Evolutionary conservation across 257 asterid species (phyloP), one percentile per base, ranked within the genome.

Genomic region (Pogostemon cablin): DNA sequence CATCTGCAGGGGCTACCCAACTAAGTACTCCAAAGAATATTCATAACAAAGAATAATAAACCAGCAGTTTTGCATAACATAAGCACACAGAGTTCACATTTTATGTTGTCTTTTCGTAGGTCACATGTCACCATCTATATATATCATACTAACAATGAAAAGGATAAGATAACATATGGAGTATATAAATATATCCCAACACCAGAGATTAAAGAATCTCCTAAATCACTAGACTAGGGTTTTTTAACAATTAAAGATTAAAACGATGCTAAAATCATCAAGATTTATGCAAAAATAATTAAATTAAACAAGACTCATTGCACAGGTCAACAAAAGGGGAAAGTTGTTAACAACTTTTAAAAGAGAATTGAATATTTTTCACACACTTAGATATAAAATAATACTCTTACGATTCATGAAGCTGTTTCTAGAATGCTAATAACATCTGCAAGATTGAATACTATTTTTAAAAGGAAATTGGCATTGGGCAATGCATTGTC

Each of bases 1-100:
- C 77, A 77, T 91, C 97, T 91, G 90, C 86, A 68, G 5, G 9
- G 37, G 9, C 15, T 57, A 60, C 58, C 37, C 25, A 20, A 20
- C 25, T 47, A 42, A 20, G 46, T 63, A 71, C 35, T 59, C 25
- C 25, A 20, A 20, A 20, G 25, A 20, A n/a, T n/a, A n/a, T n/a
- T n/a, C n/a, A n/a, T n/a, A n/a, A n/a, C n/a, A n/a, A n/a, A n/a
- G n/a, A n/a, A n/a, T n/a, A n/a, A n/a, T n/a, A n/a, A n/a, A n/a
- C n/a, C n/a, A n/a, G n/a, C n/a, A n/a, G n/a, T n/a, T n/a, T n/a
- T n/a, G n/a, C n/a, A n/a, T n/a, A n/a, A n/a, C n/a, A n/a, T n/a
- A n/a, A n/a, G n/a, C n/a, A n/a, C n/a, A n/a, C n/a, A n/a, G n/a
- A n/a, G n/a, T n/a, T n/a, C n/a, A n/a, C n/a, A n/a, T n/a, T n/a